Evolutionary conservation across 371 early-diverging fungal species (phyloP).

Genomic region (Syncephalastrum sp.): DNA sequence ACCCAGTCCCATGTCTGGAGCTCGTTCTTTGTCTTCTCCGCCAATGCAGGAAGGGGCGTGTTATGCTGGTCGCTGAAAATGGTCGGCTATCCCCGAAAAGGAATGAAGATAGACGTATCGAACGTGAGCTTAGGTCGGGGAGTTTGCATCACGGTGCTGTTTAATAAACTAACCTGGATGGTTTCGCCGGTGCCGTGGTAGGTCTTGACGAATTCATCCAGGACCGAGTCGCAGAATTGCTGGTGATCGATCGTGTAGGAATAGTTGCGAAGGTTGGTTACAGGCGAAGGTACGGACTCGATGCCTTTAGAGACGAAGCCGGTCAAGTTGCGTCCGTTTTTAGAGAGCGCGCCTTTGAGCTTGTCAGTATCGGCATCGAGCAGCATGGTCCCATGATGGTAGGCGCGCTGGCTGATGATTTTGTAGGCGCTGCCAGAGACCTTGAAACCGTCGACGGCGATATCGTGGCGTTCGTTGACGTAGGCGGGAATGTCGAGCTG

Average conservation of each 20-base stretch:
- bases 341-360: constrained; percentile 53
- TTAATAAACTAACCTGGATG: too few relatives aligned
- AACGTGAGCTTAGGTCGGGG: too few relatives aligned
- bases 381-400: constrained; percentile 98
- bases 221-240: constrained; percentile 77
- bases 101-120: too few relatives aligned
- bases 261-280: constrained; percentile 78
- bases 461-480: constrained; percentile 90
- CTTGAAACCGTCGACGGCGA: constrained; percentile 77
- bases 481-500: constrained; percentile 81
- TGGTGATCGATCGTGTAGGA: constrained; percentile 82
- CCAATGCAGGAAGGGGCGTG: constrained; percentile 30
- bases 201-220: constrained; percentile 63
- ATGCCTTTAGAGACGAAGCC: constrained; percentile 84
- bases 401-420: constrained; percentile 77
- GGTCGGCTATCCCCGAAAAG: constrained; percentile 25
- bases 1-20: constrained; percentile 86
- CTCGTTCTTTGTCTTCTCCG: constrained; percentile 35
- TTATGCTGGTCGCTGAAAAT: constrained; percentile 27
- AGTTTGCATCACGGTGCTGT: too few relatives aligned
- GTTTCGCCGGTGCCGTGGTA: constrained; percentile 23
- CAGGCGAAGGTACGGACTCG: constrained; percentile 84
- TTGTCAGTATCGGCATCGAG: constrained; percentile 80
- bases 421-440: constrained; percentile 96
- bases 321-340: constrained; percentile 32